Evolutionary conservation across 345 rosid species (phyloP).

Genomic region (Turnera subulata): DNA sequence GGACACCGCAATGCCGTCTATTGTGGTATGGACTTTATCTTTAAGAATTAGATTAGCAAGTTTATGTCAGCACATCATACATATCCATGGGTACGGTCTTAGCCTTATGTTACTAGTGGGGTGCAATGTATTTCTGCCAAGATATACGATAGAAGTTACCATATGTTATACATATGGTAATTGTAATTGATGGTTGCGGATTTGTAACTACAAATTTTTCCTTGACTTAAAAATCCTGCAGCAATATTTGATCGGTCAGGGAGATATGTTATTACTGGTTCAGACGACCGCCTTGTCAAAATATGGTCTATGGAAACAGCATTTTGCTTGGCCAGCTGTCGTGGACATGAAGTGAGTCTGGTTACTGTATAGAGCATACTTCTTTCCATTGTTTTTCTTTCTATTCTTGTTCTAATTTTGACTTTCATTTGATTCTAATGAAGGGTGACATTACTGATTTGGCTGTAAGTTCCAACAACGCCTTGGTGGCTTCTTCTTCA

Average conservation of each 20-base stretch:
- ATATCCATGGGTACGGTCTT: background rate
- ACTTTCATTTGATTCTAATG: slow-evolving; percentile 19
- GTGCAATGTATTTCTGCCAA: too few species aligned
- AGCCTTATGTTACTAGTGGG: background rate
- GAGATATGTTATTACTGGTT: slow-evolving; percentile 95
- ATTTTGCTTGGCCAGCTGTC: slow-evolving; percentile 96
- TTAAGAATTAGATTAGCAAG: background rate
- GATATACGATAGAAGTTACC: too few species aligned
- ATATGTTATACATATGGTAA: too few species aligned
- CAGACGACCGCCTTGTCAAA: slow-evolving; percentile 98
- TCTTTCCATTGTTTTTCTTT: slow-evolving; percentile 12
- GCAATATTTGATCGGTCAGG: slow-evolving; percentile 93
- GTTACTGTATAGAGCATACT: slow-evolving; percentile 11
- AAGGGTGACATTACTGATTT: slow-evolving; percentile 99
- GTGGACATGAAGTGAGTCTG: slow-evolving; percentile 95
- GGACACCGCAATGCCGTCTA: slow-evolving; percentile 98
- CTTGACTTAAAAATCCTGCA: slow-evolving; percentile 53
- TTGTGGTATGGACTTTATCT: slow-evolving; percentile 62
- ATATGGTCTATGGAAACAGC: slow-evolving; percentile 99
- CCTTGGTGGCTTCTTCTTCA: slow-evolving; percentile 90
- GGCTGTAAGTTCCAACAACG: slow-evolving; percentile 95
- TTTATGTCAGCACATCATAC: background rate
- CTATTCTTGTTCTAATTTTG: slow-evolving; percentile 12
- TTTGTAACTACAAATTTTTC: slow-evolving; percentile 12
- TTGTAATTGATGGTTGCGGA: background rate